Evolutionary conservation across 345 rosid genomes (phyloP).

Genomic region (Lumnitzera racemosa): DNA sequence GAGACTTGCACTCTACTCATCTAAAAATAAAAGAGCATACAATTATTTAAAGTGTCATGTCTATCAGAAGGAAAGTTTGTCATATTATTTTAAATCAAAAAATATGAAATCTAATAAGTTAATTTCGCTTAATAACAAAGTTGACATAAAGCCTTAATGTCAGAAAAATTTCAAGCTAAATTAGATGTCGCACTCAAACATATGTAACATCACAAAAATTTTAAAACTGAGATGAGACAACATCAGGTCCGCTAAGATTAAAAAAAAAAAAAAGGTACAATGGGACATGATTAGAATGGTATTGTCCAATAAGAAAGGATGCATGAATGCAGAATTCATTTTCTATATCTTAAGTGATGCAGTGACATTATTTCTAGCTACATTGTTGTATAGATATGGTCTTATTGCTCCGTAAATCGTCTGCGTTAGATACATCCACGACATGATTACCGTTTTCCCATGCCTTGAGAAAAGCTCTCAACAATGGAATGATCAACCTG

Average conservation of each 20-base stretch:
- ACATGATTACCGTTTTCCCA: slow-evolving; percentile 71
- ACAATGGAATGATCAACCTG: slow-evolving; percentile 96
- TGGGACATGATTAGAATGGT: background rate
- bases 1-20: too few species aligned
- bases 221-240: too few species aligned
- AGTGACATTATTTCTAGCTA: slow-evolving; percentile 56
- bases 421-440: slow-evolving; percentile 75
- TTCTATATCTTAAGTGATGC: slow-evolving; percentile 74
- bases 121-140: too few species aligned
- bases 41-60: too few species aligned
- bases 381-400: slow-evolving; percentile 79
- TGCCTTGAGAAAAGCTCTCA: slow-evolving; percentile 73
- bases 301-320: slow-evolving; percentile 30
- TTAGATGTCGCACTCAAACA: too few species aligned
- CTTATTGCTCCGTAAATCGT: slow-evolving; percentile 75
- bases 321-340: slow-evolving; percentile 70
- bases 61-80: too few species aligned
- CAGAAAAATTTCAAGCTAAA: too few species aligned
- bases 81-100: too few species aligned
- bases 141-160: too few species aligned
- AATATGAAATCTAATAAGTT: too few species aligned
- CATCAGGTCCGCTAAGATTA: background rate
- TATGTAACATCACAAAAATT: too few species aligned
- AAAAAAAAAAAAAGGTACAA: background rate
- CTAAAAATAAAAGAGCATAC: too few species aligned